phyloP scores from a whole-genome alignment of 768 basidiomycete species.

The Krasilnikovozyma curviuscula region DNA sequence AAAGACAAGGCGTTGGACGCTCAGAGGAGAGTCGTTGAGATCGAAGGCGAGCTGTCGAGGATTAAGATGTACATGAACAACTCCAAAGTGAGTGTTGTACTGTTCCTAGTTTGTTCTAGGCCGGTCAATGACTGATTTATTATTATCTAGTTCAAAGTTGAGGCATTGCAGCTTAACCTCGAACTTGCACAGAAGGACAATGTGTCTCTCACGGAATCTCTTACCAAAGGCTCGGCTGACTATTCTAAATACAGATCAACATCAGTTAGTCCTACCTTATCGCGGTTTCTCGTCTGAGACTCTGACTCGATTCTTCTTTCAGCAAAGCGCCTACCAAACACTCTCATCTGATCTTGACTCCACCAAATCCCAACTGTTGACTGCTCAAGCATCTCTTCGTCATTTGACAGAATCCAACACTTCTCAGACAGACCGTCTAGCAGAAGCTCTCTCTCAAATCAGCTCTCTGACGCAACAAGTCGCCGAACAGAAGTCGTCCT shows the following conservation, averaged over 20 bases:
- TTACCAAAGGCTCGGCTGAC: conserved; percentile 55
- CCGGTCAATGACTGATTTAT: conserved; percentile 30
- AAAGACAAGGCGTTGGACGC: conserved; percentile 2
- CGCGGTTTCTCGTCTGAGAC: background rate
- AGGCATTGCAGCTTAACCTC: conserved; percentile 64
- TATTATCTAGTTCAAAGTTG: conserved; percentile 53
- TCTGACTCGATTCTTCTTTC: background rate
- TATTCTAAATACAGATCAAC: conserved; percentile 54
- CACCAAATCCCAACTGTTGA: conserved; percentile 44
- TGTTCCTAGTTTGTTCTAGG: conserved; percentile 33
- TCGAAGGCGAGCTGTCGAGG: conserved; percentile 41
- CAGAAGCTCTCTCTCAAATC: conserved; percentile 52
- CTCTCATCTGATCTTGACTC: conserved; percentile 62
- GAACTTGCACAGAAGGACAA: conserved; percentile 56
- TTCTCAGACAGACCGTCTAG: conserved; percentile 52
- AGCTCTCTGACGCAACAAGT: conserved; percentile 56
- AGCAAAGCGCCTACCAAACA: conserved; percentile 42
- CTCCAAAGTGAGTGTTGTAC: conserved; percentile 27
- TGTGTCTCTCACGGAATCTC: conserved; percentile 48
- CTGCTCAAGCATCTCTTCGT: conserved; percentile 49
- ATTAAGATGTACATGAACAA: conserved; percentile 55
- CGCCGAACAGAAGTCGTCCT: conserved; percentile 68
- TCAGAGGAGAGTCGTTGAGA: conserved; percentile 26
- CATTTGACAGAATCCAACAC: conserved; percentile 53
- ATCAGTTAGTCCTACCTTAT: background rate